phyloP scores from a whole-genome alignment of 352 stramenopile genomes.

The Pythium aphanidermatum region DNA sequence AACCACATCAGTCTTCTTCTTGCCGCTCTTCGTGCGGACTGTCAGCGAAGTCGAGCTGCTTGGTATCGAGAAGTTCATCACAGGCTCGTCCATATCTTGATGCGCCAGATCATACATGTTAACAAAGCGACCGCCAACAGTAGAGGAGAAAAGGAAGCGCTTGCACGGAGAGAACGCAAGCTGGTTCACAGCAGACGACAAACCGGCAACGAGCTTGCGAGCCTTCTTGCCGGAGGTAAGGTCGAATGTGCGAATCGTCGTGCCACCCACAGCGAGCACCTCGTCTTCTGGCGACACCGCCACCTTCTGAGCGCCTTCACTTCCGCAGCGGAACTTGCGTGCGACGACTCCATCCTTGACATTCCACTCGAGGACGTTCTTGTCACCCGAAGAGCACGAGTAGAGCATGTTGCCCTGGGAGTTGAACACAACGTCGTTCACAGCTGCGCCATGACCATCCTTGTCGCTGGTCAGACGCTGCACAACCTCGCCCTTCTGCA shows the following conservation, averaged over 20 bases:
- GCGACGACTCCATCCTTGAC: conserved; percentile 40
- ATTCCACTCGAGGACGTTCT: conserved; percentile 77
- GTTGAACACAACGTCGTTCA: conserved; percentile 72
- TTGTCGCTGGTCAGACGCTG: conserved; percentile 48
- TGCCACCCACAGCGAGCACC: conserved; percentile 55
- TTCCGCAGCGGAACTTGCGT: conserved; percentile 57
- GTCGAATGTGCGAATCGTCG: conserved; percentile 68
- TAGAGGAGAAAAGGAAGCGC: conserved; percentile 70
- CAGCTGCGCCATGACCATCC: conserved; percentile 32
- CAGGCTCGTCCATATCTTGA: conserved; percentile 54
- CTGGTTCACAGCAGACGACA: conserved; percentile 68
- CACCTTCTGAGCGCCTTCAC: conserved; percentile 54
- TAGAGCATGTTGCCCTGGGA: conserved; percentile 60
- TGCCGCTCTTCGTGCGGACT: conserved; percentile 30
- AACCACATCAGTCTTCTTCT: conserved; percentile 65
- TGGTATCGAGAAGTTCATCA: conserved; percentile 70
- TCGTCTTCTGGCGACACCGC: conserved; percentile 59
- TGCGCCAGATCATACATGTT: conserved; percentile 78
- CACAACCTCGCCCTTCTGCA: conserved; percentile 59
- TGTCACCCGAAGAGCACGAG: conserved; percentile 51
- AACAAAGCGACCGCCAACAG: conserved; percentile 66
- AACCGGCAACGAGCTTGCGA: conserved; percentile 62
- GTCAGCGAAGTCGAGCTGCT: conserved; percentile 48
- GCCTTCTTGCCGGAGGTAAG: conserved; percentile 72
- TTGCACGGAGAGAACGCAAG: conserved; percentile 57